Conservation (phyloP, 169 alveolate species). For the Miamiensis avidus region DNA sequence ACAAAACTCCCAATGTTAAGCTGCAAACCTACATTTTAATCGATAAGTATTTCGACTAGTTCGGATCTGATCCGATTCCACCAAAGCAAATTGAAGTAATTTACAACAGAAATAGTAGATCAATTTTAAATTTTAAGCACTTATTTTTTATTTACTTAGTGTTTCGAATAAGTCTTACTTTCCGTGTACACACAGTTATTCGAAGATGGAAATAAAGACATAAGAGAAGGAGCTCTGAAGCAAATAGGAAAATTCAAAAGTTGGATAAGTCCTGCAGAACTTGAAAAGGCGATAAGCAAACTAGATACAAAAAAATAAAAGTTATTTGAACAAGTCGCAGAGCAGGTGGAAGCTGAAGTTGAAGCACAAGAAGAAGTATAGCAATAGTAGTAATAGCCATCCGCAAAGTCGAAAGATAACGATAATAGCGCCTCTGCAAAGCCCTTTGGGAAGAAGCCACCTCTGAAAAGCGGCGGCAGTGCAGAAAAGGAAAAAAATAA, state of each 20-base stretch:
- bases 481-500: neutral
- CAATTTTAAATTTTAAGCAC: too few relatives aligned
- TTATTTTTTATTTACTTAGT: neutral
- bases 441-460: too few relatives aligned
- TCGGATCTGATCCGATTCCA: neutral
- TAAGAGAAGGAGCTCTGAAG: constrained; percentile 42
- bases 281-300: neutral
- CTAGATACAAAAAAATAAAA: neutral
- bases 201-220: constrained; percentile 39
- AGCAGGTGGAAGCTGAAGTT: constrained; percentile 27
- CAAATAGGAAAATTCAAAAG: constrained; percentile 37
- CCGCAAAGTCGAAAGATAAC: neutral
- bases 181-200: constrained; percentile 20
- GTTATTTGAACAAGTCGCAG: neutral
- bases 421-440: constrained; percentile 4
- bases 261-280: neutral
- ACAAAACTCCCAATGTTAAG: constrained; percentile 42
- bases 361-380: constrained; percentile 31
- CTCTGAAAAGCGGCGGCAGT: too few relatives aligned
- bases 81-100: constrained; percentile 20
- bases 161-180: constrained; percentile 14
- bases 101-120: too few relatives aligned
- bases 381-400: constrained; percentile 16
- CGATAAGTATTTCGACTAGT: constrained; percentile 25
- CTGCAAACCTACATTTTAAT: constrained; percentile 17